These are phyloP conservation scores for Glarea lozoyensis DNA, from an alignment of 495 filamentous ascomycete species.

Conservation along the genomic window DNA sequence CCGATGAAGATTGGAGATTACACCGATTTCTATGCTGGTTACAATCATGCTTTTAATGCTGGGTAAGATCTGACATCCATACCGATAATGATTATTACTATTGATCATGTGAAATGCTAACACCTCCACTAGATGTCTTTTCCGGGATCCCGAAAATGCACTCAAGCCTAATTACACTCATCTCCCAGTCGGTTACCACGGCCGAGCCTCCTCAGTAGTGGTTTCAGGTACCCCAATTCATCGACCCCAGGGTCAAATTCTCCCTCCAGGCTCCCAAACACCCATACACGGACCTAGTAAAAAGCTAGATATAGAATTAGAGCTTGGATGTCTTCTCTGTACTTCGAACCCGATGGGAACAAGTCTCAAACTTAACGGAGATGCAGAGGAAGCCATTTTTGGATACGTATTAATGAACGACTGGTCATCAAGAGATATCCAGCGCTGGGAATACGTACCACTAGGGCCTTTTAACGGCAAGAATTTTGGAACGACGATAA, in stretches of 20 bases:
- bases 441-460: conserved; percentile 83
- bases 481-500: conserved; percentile 87
- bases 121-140: conserved; percentile 50
- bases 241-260: conserved; percentile 76
- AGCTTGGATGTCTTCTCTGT: conserved; percentile 76
- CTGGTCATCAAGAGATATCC: conserved; percentile 88
- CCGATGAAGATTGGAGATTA: conserved; percentile 92
- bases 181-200: conserved; percentile 84
- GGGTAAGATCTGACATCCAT: conserved; percentile 4
- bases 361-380: conserved; percentile 45
- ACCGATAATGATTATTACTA: background rate
- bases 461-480: conserved; percentile 85
- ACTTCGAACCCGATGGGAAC: conserved; percentile 57
- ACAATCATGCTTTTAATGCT: conserved; percentile 79
- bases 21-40: conserved; percentile 93
- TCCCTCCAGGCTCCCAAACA: conserved; percentile 48
- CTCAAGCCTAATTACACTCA: conserved; percentile 88
- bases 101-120: background rate
- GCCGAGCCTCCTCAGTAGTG: conserved; percentile 70
- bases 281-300: conserved; percentile 56
- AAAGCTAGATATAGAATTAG: conserved; percentile 78
- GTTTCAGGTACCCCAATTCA: conserved; percentile 66
- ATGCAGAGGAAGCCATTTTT: conserved; percentile 74
- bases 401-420: conserved; percentile 89
- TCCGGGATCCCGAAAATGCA: conserved; percentile 73